Percentiles rank a stretch among this genome's conserved stretches.
phyloP scores from a whole-genome alignment of 2,329 filamentous ascomycete genomes.

The Corynespora cassiicola region DNA sequence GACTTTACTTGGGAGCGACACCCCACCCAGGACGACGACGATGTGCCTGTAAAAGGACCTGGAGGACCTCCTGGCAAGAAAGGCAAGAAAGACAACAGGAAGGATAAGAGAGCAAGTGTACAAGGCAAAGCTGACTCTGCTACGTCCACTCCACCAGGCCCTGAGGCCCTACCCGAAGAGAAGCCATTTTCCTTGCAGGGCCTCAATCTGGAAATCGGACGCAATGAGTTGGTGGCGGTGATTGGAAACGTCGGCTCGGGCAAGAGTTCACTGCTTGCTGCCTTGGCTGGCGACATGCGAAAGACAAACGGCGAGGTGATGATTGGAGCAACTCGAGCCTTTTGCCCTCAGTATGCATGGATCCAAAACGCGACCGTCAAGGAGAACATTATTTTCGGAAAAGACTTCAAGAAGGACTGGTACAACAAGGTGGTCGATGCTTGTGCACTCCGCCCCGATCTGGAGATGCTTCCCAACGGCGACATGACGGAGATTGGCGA shows the following conservation, averaged over 20 bases:
- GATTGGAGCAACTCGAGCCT: conserved; percentile 81
- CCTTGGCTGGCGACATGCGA: conserved; percentile 92
- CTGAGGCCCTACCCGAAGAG: conserved; percentile 53
- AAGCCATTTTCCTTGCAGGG: conserved; percentile 77
- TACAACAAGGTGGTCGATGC: conserved; percentile 84
- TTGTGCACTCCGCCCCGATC: conserved; percentile 82
- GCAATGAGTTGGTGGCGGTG: conserved; percentile 81
- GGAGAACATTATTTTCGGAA: conserved; percentile 92
- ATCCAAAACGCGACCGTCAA: conserved; percentile 90
- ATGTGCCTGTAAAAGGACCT: conserved; percentile 30
- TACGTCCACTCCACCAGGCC: conserved; percentile 55
- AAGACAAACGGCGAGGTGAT: conserved; percentile 76
- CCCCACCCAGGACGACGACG: conserved; percentile 56
- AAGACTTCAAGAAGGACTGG: conserved; percentile 74
- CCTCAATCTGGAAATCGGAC: conserved; percentile 70
- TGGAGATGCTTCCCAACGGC: conserved; percentile 91
- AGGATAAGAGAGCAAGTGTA: conserved; percentile 48
- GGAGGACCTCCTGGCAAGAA: conserved; percentile 48
- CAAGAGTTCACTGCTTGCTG: conserved; percentile 87
- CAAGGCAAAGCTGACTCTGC: conserved; percentile 26
- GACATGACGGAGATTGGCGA: conserved; percentile 95
- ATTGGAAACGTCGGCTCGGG: conserved; percentile 90
- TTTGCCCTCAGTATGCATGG: conserved; percentile 97
- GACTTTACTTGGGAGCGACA: conserved; percentile 88
- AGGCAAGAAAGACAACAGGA: conserved; percentile 58